These are phyloP conservation scores for Alternaria triticimaculans DNA, from an alignment of 2,329 filamentous ascomycete species.

Conservation along the genomic window DNA sequence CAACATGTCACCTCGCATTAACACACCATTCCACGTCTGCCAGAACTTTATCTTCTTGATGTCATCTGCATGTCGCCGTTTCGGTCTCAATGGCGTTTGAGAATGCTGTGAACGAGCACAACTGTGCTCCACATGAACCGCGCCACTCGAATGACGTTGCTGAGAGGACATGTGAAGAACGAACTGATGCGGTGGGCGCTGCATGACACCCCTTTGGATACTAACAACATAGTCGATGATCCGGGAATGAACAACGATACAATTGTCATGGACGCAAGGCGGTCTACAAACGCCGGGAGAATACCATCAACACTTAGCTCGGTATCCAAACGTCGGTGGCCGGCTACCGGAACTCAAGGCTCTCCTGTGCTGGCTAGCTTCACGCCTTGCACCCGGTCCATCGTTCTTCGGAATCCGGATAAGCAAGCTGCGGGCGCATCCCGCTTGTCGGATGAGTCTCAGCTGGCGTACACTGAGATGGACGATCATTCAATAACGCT, in stretches of 20 bases:
- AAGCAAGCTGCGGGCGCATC: neutral
- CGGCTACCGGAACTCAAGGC: neutral
- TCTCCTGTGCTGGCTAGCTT: neutral
- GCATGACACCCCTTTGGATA: fast-evolving
- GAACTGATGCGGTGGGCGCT: neutral
- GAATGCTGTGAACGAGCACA: neutral
- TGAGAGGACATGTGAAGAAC: neutral
- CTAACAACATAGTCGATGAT: fast-evolving
- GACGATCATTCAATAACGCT: neutral
- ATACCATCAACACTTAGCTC: neutral
- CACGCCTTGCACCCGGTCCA: neutral
- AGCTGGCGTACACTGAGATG: neutral
- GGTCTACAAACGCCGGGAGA: neutral
- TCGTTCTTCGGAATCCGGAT: neutral
- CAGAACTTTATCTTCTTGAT: neutral
- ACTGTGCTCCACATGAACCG: neutral
- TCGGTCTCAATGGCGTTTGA: no score
- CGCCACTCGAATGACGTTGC: neutral
- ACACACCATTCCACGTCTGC: neutral
- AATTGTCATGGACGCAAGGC: neutral
- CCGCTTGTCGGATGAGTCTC: neutral
- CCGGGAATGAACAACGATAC: neutral
- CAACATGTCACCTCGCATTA: neutral
- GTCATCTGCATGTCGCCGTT: neutral
- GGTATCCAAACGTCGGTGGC: neutral